A percentile compares a stretch with the other conserved stretches of the same genome.
Evolutionary conservation across 768 basidiomycete genomes (phyloP).

Genomic region (Lactarius indigo): DNA sequence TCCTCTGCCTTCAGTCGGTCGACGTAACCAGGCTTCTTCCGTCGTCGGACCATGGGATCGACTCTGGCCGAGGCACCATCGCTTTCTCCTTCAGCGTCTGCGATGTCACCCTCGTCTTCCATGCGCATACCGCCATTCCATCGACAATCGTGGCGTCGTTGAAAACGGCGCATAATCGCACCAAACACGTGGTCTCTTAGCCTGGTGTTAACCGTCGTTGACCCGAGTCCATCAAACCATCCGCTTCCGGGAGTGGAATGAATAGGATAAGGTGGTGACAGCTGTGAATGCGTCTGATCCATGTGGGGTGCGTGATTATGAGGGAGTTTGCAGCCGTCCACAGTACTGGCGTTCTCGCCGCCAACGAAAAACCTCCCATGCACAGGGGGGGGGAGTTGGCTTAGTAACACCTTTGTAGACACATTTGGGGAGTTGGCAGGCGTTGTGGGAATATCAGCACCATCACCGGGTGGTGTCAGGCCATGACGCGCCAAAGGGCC

Average conservation of each 20-base stretch:
- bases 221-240: constrained; percentile 86
- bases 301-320: constrained; percentile 39
- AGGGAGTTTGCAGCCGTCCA: constrained; percentile 31
- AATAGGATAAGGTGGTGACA: constrained; percentile 2
- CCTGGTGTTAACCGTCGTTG: constrained; percentile 89
- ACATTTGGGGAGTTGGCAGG: constrained; percentile 46
- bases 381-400: constrained; percentile 10
- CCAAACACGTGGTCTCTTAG: constrained; percentile 95
- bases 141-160: constrained; percentile 42
- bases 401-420: constrained; percentile 8
- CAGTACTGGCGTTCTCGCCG: constrained; percentile 30
- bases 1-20: constrained; percentile 42
- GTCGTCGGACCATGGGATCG: constrained; percentile 28
- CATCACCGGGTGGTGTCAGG: constrained; percentile 36
- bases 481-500: constrained; percentile 42
- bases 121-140: constrained; percentile 35
- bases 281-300: constrained; percentile 19
- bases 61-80: constrained; percentile 34
- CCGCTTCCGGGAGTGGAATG: constrained; percentile 32
- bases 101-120: constrained; percentile 56
- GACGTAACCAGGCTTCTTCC: constrained; percentile 42
- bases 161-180: constrained; percentile 74
- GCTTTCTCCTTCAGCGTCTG: constrained; percentile 36
- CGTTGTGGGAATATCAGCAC: constrained; percentile 43
- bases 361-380: constrained; percentile 13